A percentile compares a stretch with the other conserved stretches of the same genome.
These are phyloP conservation scores for Fusarium ambrosium DNA, from an alignment of 2,329 filamentous ascomycete genomes.

Conservation along the genomic window DNA sequence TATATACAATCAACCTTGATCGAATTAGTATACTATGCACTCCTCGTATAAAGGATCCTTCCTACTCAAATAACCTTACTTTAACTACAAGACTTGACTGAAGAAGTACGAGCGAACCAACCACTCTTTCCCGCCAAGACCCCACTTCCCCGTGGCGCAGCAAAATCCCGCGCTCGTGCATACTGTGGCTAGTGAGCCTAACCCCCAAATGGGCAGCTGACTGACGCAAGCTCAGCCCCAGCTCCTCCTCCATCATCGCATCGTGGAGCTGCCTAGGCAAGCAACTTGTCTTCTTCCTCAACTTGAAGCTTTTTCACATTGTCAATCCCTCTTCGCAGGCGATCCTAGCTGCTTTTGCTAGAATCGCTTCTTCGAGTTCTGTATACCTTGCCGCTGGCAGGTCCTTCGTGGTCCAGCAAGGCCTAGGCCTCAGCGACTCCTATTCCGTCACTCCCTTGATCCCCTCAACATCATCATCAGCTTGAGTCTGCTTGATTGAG, in stretches of 20 bases:
- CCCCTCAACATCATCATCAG: slow-evolving; percentile 5
- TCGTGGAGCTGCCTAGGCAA: slow-evolving; percentile 38
- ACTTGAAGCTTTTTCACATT: slow-evolving; percentile 8
- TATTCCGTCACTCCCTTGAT: slow-evolving; percentile 10
- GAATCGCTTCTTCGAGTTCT: background rate
- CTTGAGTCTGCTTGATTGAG: slow-evolving; percentile 31
- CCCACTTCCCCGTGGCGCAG: slow-evolving; percentile 30
- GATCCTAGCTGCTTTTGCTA: background rate
- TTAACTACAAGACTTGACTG: background rate
- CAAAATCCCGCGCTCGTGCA: background rate
- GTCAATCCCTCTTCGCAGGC: slow-evolving; percentile 6
- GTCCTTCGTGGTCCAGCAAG: slow-evolving; percentile 33
- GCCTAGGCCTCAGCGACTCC: slow-evolving; percentile 6
- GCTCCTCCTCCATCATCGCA: slow-evolving; percentile 39
- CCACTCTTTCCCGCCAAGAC: background rate
- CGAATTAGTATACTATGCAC: background rate
- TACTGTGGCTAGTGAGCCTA: slow-evolving; percentile 30
- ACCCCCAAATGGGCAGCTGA: slow-evolving; percentile 14
- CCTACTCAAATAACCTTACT: background rate
- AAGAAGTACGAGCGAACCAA: background rate
- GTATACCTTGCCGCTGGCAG: slow-evolving; percentile 12
- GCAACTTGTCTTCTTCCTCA: slow-evolving; percentile 31
- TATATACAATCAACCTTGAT: background rate
- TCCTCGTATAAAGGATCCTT: background rate
- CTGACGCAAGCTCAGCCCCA: slow-evolving; percentile 46